phyloP scores from a whole-genome alignment of 257 asterid genomes.

The Solanum rostratum region DNA sequence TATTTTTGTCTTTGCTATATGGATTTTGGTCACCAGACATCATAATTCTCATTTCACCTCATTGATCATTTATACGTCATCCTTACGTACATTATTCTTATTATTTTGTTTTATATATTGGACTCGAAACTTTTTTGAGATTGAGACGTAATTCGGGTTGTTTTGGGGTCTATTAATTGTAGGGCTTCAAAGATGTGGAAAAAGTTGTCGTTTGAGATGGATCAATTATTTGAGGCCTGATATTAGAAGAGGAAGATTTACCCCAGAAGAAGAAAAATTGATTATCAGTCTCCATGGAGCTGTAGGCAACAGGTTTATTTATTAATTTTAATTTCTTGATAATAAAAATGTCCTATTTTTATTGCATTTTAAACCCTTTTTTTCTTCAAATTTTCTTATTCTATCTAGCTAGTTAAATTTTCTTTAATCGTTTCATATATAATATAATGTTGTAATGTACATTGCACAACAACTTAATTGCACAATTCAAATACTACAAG shows the following conservation, averaged over 20 bases:
- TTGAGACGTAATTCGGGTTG: not conserved
- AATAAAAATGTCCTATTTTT: not conserved
- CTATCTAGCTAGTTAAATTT: not conserved
- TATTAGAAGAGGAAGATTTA: conserved; percentile 84
- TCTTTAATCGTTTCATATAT: not conserved
- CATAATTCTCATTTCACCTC: not conserved
- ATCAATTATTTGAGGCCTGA: conserved; percentile 93
- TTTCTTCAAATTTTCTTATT: not conserved
- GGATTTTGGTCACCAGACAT: not conserved
- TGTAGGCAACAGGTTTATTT: conserved; percentile 87
- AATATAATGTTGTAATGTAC: not conserved
- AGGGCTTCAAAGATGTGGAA: conserved; percentile 95
- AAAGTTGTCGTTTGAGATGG: conserved; percentile 91
- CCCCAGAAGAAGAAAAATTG: conserved; percentile 74
- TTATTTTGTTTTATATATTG: not conserved
- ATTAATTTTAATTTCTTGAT: not conserved
- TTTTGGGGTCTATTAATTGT: not conserved
- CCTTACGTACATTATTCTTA: not conserved
- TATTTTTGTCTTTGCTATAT: not conserved
- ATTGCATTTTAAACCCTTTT: not conserved
- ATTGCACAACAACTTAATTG: not conserved
- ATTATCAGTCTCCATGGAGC: conserved; percentile 85
- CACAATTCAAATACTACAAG: not conserved
- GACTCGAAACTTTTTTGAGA: not conserved
- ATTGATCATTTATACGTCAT: not conserved